A percentile compares a stretch with the other conserved stretches of the same genome.
Conservation (phyloP, 2,329 filamentous ascomycete species). For the Calonectria leucothoes region DNA sequence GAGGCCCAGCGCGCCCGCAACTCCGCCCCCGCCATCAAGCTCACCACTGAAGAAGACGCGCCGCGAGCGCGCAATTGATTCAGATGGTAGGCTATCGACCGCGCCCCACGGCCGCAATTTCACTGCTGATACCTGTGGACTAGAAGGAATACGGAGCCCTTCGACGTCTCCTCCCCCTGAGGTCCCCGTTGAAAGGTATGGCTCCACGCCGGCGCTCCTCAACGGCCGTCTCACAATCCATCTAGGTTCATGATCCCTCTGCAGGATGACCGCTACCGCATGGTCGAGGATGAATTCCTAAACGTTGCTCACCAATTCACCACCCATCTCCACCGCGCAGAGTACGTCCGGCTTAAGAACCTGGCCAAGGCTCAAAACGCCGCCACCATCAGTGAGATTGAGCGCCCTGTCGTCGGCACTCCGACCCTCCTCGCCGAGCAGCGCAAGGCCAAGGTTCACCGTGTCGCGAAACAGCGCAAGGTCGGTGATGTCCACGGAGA, state of each 20-base stretch:
- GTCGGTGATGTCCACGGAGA: constrained; percentile 17
- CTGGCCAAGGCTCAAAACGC: constrained; percentile 66
- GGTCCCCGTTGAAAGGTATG: constrained; percentile 59
- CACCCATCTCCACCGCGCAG: constrained; percentile 79
- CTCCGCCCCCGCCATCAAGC: constrained; percentile 8
- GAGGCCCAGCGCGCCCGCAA: constrained; percentile 15
- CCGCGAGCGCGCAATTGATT: constrained; percentile 32
- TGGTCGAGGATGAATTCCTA: constrained; percentile 87
- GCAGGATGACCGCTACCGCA: constrained; percentile 79
- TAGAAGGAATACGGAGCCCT: constrained; percentile 48
- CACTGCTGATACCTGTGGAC: background rate
- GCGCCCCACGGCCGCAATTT: background rate
- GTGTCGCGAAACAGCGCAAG: constrained; percentile 40
- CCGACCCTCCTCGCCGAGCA: constrained; percentile 42
- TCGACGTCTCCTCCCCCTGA: constrained; percentile 66
- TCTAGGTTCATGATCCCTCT: constrained; percentile 71
- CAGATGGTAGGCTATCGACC: constrained; percentile 37
- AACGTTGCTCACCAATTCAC: constrained; percentile 77
- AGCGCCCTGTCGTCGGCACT: constrained; percentile 61
- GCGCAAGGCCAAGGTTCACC: constrained; percentile 33
- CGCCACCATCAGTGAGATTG: constrained; percentile 61
- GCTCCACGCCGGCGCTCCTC: background rate
- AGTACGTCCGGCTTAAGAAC: constrained; percentile 76
- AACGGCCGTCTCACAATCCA: background rate
- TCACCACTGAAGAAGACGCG: constrained; percentile 28